Percentiles rank a stretch among this genome's conserved stretches.
These are phyloP conservation scores for Camelina hispida DNA, from an alignment of 345 rosid genomes.

Conservation along the genomic window DNA sequence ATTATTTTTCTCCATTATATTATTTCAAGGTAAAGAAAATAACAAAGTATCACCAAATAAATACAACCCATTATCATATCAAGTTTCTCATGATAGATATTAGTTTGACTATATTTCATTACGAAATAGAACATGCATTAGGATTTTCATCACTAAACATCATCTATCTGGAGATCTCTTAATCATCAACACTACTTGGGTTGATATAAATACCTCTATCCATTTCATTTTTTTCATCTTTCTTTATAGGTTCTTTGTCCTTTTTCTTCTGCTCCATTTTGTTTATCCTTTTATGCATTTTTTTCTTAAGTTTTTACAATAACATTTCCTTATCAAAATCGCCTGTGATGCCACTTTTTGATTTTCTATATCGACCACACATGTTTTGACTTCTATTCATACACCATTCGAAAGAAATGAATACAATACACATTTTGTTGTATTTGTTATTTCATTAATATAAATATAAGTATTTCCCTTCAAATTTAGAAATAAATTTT, in stretches of 20 bases:
- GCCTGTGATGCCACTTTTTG: background rate
- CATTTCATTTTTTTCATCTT: background rate
- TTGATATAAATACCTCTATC: background rate
- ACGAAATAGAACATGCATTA: background rate
- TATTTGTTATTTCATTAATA: background rate
- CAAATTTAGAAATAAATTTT: background rate
- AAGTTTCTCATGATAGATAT: background rate
- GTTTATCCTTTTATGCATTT: background rate
- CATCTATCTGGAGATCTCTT: background rate
- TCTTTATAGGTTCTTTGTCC: background rate
- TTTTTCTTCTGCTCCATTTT: background rate
- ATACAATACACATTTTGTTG: background rate
- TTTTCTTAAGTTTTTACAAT: background rate
- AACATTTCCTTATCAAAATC: background rate
- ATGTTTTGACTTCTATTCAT: background rate
- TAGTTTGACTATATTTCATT: background rate
- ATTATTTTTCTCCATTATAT: too few species aligned
- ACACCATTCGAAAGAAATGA: background rate
- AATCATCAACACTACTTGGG: background rate
- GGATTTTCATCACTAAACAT: slow-evolving; percentile 3
- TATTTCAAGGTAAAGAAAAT: too few species aligned
- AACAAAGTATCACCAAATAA: background rate
- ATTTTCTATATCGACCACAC: background rate
- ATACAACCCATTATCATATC: background rate
- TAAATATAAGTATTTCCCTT: background rate